Evolutionary conservation across 2,329 filamentous ascomycete species (phyloP), one percentile per base, ranked within the genome.

Genomic region (Sarocladium oryzae): DNA sequence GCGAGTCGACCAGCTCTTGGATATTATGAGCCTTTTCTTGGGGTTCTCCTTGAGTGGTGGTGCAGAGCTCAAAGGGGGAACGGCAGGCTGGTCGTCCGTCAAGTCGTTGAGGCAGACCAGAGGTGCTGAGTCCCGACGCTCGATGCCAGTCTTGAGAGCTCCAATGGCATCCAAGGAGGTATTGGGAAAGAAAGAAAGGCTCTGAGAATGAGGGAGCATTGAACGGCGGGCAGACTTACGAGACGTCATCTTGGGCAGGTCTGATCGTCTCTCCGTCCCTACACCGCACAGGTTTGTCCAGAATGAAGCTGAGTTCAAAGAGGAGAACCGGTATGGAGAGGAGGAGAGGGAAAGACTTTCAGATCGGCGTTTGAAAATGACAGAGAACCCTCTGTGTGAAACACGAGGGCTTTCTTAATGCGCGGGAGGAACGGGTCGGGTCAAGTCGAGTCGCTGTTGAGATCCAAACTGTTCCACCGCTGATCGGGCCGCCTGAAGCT

Each of bases 211-310:
- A 57, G 66, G 61, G 8, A 40, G 21, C 56, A 71, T 61, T 51
- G 65, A 58, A 50, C 66, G 64, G 61, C 67, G 63, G 59, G 66
- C 63, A 55, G 67, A 73, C 69, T 73, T 74, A 69, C 68, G 69
- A 60, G 71, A 71, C 63, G 70, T 66, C 70, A 73, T 74, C 58
- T 59, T 68, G 66, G 65, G 65, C 61, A 63, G n/a, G 62, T 50
- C 53, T 60, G 45, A 32, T 11, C 16, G 45, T 49, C 45, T 49
- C 45, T 18, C 26, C n/a, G n/a, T n/a, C 35, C 28, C 45, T 49
- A 49, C 13, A 15, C 21, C 28, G 18, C 18, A 52, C 49, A 60
- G 64, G 52, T 61, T 66, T 51, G n/a, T 60, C 60, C 58, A 66
- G 57, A 45, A 69, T 69, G 66, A 64, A 58, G 52, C 40, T 21